These are phyloP conservation scores for Cryphonectria naterciae DNA, from an alignment of 2,329 filamentous ascomycete genomes.

Conservation along the genomic window DNA sequence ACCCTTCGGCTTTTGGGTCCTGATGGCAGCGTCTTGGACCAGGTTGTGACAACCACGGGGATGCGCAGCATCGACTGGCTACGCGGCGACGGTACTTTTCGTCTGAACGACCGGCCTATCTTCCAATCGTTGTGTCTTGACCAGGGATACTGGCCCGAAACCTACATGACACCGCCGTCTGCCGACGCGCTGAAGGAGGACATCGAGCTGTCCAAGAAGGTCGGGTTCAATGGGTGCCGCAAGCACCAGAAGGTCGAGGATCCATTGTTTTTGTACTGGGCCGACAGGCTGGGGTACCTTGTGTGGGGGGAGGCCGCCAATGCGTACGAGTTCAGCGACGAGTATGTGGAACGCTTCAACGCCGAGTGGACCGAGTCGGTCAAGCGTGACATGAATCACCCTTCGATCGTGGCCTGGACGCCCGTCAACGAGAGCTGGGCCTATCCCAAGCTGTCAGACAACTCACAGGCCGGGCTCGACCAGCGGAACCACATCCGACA, in stretches of 20 bases:
- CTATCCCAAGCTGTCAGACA: conserved; percentile 61
- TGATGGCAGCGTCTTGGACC: conserved; percentile 51
- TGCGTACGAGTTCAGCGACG: conserved; percentile 63
- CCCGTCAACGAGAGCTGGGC: conserved; percentile 68
- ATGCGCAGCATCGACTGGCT: conserved; percentile 65
- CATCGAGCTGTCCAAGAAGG: conserved; percentile 59
- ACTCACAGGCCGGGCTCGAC: conserved; percentile 56
- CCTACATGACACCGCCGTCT: conserved; percentile 61
- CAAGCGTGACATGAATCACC: conserved; percentile 67
- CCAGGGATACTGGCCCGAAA: conserved; percentile 67
- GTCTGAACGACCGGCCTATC: conserved; percentile 60
- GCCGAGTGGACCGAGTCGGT: conserved; percentile 68
- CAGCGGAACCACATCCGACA: conserved; percentile 68
- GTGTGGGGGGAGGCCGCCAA: conserved; percentile 70
- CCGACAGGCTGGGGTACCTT: conserved; percentile 62
- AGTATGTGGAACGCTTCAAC: conserved; percentile 64
- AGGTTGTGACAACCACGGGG: conserved; percentile 62
- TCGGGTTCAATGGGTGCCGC: conserved; percentile 68
- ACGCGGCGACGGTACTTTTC: conserved; percentile 60
- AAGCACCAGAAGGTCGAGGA: conserved; percentile 70
- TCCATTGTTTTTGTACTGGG: conserved; percentile 64
- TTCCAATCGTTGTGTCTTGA: conserved; percentile 65
- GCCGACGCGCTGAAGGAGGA: conserved; percentile 51
- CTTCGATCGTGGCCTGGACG: conserved; percentile 68
- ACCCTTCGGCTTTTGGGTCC: conserved; percentile 55